Conservation (phyloP, 1,284 basidiomycete genomes). For the Trametes polyzona region DNA sequence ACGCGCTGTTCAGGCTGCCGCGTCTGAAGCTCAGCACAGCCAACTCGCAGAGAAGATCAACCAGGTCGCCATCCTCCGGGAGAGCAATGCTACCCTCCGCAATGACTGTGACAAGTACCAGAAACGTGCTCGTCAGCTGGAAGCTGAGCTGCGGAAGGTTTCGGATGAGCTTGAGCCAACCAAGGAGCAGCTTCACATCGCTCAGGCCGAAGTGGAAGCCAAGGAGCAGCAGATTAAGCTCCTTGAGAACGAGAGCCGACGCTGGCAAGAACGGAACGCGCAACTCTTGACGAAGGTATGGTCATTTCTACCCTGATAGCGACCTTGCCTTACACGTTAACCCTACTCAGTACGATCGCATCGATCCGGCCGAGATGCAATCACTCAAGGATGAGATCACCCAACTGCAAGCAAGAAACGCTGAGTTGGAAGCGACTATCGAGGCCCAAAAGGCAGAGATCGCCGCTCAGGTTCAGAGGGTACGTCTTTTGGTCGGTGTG, state of each 20-base stretch:
- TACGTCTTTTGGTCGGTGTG: background rate
- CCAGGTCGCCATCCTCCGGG: constrained; percentile 84
- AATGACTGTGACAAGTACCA: constrained; percentile 72
- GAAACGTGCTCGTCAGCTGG: constrained; percentile 69
- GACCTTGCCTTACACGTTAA: background rate
- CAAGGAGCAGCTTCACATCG: constrained; percentile 69
- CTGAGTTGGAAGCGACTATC: constrained; percentile 42
- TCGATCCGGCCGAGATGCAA: constrained; percentile 87
- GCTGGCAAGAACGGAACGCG: constrained; percentile 86
- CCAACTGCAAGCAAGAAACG: constrained; percentile 51
- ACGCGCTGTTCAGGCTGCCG: constrained; percentile 66
- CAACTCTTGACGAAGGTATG: constrained; percentile 79
- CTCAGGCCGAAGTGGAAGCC: constrained; percentile 77
- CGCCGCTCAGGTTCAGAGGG: constrained; percentile 25
- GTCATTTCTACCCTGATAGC: background rate
- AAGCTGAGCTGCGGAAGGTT: constrained; percentile 62
- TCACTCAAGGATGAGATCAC: constrained; percentile 76
- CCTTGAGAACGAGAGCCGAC: constrained; percentile 78
- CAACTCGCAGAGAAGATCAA: constrained; percentile 89
- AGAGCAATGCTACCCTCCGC: constrained; percentile 86
- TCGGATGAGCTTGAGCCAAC: constrained; percentile 74
- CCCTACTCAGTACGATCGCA: constrained; percentile 74
- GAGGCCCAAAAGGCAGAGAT: constrained; percentile 45
- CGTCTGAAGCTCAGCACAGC: constrained; percentile 80
- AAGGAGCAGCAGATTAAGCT: constrained; percentile 70